Base-by-base conservation (phyloP, 2,329 filamentous ascomycete genomes). In the Bipolaris sorokiniana region DNA sequence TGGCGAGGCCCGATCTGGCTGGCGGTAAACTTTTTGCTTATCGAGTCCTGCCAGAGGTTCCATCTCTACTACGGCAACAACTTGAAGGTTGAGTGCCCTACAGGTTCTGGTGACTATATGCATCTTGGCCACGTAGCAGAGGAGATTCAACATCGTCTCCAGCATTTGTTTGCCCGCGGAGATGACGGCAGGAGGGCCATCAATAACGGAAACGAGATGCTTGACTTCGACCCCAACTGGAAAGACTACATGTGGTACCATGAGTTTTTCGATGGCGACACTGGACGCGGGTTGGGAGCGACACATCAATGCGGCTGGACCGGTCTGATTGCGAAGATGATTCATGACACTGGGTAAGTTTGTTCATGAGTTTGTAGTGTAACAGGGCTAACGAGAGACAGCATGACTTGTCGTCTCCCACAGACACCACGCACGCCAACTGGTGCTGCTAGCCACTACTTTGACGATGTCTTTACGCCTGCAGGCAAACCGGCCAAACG, bases 251-350 rank as follows among this genome's bases (percentile, higher is more conserved):
- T 98, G 68, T 97, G 92, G 91, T 98, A 96, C 83, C 90, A 96
- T 74, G 94, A 98, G 76, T 98, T 96, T 82, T 98, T 98, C 73
- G 94, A 98, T 72, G 94, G 92, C 37, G 93, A 98, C 74, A 88
- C 83, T 48, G 94, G 94, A 13, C 89, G 92, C 65, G 94, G 95
- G 15, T 84, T 98, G 1, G 94, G 94, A 55, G 92, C 94, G 36
- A 94, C 89, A 46, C 95, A 98, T 77, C 95, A 98, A 77, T 97
- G 92, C 72, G 94, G 94, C 48, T 98, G 95, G 94, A 97, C 94
- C 36, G 94, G 94, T 22, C 78, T 98, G 65, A 92, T 98, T 75
- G 94, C 94, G 23, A 93, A 96, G 78, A 90, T 98, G 86, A 98
- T 98, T 58, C 94, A 98, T 69, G 95, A 98, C 72, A 97, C 94